Base-by-base conservation (phyloP, 495 filamentous ascomycete species). In the Xylaria scruposa region DNA sequence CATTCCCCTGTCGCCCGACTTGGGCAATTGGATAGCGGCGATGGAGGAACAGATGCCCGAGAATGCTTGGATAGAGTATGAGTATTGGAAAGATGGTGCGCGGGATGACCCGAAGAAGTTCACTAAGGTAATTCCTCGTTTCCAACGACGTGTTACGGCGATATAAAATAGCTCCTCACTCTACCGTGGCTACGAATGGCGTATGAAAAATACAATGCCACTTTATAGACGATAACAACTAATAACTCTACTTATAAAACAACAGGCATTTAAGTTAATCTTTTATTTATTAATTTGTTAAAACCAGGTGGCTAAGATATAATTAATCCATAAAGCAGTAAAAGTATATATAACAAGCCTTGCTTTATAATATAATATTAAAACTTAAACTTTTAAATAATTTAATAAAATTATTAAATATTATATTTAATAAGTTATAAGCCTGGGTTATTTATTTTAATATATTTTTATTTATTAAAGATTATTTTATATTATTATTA, bases 31-130 rank as follows among this genome's bases (percentile, higher is more conserved):
- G 81, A 78, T 90, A 26, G 87, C 86, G 63, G 88, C 88, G 3
- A 90, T 85, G 68, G 89, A 91, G 80, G 87, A 85, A 56, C 89
- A 91, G 83, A 91, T 91, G 89, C 84, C 84, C 1, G 89, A 91
- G 76, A 88, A 90, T 79, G 87, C 84, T 6, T 91, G 89, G 89
- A 91, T 91, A 83, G 88, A 90, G 83, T 91, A 88, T 78, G 88
- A 90, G 79, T 91, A 91, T 60, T 91, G 89, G 88, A 89, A 90
- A 70, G 82, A 86, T 33, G 89, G 89, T 6, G 89, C 89, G 80
- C 59, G 77, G 36, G 88, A 90, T 51, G 80, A 85, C 26, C 88
- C 88, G 38, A 80, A 85, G 77, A 85, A 83, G 79, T 91, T 89
- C 73, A 83, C 78, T 12, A 84, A 85, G 49, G 78, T 83, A 17